Conservation (phyloP, 768 basidiomycete genomes). For the Lyophyllum atratum region DNA sequence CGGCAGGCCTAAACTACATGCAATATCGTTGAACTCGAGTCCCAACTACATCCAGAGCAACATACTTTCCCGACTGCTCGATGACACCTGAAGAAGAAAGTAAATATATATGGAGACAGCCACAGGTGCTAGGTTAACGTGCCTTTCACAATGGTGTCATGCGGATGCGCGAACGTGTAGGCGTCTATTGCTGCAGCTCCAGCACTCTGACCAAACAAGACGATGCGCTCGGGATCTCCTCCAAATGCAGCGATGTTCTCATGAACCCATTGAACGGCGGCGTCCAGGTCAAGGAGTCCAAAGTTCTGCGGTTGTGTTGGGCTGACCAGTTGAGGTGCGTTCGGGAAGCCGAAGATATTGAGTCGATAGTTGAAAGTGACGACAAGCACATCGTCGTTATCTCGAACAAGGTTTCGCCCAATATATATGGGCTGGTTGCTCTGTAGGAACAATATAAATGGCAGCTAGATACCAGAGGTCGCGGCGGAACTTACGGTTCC, state of each 20-base stretch:
- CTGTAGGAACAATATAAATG: constrained; percentile 12
- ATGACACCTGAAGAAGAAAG: constrained; percentile 24
- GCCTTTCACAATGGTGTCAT: constrained; percentile 25
- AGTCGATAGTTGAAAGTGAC: constrained; percentile 26
- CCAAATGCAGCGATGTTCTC: constrained; percentile 45
- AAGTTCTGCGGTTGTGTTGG: constrained; percentile 32
- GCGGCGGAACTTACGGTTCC: constrained; percentile 27
- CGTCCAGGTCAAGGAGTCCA: constrained; percentile 35
- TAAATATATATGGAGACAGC: neutral
- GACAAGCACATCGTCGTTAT: constrained; percentile 32
- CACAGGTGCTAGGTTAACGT: neutral
- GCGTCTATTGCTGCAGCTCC: constrained; percentile 30
- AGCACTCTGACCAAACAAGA: constrained; percentile 37
- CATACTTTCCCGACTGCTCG: constrained; percentile 33
- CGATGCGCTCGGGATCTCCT: constrained; percentile 39
- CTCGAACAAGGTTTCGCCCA: constrained; percentile 31
- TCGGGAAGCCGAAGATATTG: constrained; percentile 39
- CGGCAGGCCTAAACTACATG: neutral
- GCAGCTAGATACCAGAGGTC: neutral
- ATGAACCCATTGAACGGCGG: constrained; percentile 46
- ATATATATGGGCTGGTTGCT: constrained; percentile 28
- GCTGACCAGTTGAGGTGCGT: constrained; percentile 32
- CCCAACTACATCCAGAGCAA: neutral
- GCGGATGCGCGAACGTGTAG: constrained; percentile 21
- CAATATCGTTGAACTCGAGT: neutral